phyloP scores from a whole-genome alignment of 2,329 filamentous ascomycete species.

The Fusarium austroafricanum region DNA sequence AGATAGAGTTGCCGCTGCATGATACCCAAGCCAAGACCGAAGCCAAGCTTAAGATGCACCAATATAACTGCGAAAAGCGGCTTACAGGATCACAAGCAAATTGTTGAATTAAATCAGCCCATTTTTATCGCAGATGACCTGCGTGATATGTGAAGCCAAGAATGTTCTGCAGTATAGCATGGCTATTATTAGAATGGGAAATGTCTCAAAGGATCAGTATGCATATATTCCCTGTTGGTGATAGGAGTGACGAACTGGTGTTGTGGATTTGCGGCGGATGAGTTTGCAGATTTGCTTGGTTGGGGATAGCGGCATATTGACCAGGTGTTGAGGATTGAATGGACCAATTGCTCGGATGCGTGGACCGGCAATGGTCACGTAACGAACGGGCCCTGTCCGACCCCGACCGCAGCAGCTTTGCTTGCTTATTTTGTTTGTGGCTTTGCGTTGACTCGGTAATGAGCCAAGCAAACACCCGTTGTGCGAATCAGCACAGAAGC shows the following conservation, averaged over 20 bases:
- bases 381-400: slow-evolving; percentile 9
- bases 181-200: slow-evolving; percentile 21
- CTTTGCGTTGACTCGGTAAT: neutral
- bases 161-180: neutral
- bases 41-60: neutral
- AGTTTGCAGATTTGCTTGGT: neutral
- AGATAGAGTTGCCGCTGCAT: slow-evolving; percentile 28
- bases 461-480: slow-evolving; percentile 4
- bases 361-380: slow-evolving; percentile 10
- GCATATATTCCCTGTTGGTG: neutral
- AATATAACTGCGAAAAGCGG: neutral
- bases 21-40: slow-evolving; percentile 7
- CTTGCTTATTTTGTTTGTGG: neutral
- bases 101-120: slow-evolving; percentile 6
- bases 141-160: slow-evolving; percentile 14
- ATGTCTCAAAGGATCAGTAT: neutral
- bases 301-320: too few relatives aligned
- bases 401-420: neutral
- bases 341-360: neutral
- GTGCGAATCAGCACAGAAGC: neutral
- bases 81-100: neutral
- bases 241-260: neutral
- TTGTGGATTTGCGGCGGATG: neutral
- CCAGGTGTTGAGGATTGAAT: too few relatives aligned
- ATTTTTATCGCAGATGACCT: slow-evolving; percentile 1